Evolutionary conservation across 148 eudicot species (phyloP).

Genomic region (Rhododendron henanense): DNA sequence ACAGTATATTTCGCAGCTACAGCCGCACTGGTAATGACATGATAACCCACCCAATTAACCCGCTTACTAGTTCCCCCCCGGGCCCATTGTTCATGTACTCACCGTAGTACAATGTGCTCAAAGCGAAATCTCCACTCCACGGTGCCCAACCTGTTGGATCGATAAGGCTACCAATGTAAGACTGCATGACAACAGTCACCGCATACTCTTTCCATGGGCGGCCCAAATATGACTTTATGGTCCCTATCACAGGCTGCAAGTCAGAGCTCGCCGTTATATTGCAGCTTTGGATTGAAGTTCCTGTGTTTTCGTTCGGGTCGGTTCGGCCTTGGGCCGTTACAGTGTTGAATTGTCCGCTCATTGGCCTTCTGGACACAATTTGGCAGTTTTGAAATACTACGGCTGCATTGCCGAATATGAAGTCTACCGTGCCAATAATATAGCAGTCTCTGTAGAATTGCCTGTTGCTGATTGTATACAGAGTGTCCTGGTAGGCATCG

Average conservation of each 20-base stretch:
- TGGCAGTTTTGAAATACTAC: slow-evolving; percentile 36
- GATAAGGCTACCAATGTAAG: slow-evolving; percentile 27
- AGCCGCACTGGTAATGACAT: slow-evolving; percentile 25
- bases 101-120: slow-evolving; percentile 39
- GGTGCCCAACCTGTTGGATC: slow-evolving; percentile 34
- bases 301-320: slow-evolving; percentile 37
- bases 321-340: slow-evolving; percentile 42
- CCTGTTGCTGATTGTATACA: slow-evolving; percentile 25
- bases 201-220: slow-evolving; percentile 42
- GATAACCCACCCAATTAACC: slow-evolving; percentile 42
- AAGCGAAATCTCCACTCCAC: slow-evolving; percentile 28
- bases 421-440: slow-evolving; percentile 36
- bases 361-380: slow-evolving; percentile 28
- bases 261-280: slow-evolving; percentile 25
- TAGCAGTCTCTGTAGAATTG: slow-evolving; percentile 41
- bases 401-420: slow-evolving; percentile 42
- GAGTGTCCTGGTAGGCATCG: slow-evolving; percentile 41
- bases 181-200: slow-evolving; percentile 36
- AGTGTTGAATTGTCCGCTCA: slow-evolving; percentile 28
- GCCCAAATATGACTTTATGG: slow-evolving; percentile 29
- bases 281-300: slow-evolving; percentile 39
- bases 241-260: slow-evolving; percentile 20
- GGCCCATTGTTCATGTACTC: slow-evolving; percentile 43
- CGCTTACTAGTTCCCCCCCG: slow-evolving; percentile 29
- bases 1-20: slow-evolving; percentile 37